Base-by-base conservation (phyloP, 2,329 filamentous ascomycete genomes). In the Exophiala sp. region DNA sequence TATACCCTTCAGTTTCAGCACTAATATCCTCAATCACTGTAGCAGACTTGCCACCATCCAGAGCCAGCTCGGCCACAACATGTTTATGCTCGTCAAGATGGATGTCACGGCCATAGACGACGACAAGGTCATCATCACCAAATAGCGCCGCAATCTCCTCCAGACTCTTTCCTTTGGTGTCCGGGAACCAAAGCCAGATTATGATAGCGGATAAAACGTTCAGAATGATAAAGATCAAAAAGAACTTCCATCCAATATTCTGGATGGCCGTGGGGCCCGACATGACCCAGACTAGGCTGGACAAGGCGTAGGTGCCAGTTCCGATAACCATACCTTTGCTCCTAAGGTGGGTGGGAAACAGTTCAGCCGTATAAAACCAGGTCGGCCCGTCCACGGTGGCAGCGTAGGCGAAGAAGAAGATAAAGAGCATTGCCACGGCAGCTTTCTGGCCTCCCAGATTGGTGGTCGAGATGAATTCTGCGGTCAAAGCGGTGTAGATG, bases 181-280 rank as follows among this genome's bases (percentile, higher is more conserved):
- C 78, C 0, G 83, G 83, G 58, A 80, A 80, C 10, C 75, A 65
- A 56, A 88, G 72, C 64, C 79, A 78, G 62, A 86, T 81, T 64
- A 88, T 84, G 43, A 88, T 64, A 37, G 81, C 80, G 60, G 85
- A 84, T 2, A 74, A 72, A 1, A 75, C 74, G 63, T 85, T 86
- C 71, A 88, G 87, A 13, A 81, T 75, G 9, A 77, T 86, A 62
- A 91, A 91, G 57, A 90, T 74, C 65, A 89, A 78, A 67, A 89
- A 90, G 56, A 81, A 81, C 60, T 77, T 66, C 70, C 76, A 80
- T 53, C 71, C 59, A 57, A 80, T 80, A 61, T 74, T 80, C 56
- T 74, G 73, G 57, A 81, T 80, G 0, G 77, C 74, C 0, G 77
- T 77, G 0, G 79, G 76, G 0, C 79, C 74, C 56, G 81, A 80